These are phyloP conservation scores for Skeletonema costatum DNA, from an alignment of 108 stramenopile genomes.

Conservation along the genomic window DNA sequence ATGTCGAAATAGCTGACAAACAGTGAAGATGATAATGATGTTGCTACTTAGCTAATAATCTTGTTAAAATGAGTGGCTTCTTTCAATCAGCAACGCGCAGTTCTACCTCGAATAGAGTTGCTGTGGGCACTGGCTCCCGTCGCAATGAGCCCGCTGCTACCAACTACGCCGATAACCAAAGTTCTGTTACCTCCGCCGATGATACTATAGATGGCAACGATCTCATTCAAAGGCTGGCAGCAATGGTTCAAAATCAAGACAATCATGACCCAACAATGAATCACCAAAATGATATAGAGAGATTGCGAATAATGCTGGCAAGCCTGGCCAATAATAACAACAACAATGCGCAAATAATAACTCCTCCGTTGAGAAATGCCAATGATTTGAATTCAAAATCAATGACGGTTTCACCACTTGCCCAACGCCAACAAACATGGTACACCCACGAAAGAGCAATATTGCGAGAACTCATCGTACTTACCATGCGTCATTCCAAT, in stretches of 20 bases:
- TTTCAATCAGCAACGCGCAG: constrained; percentile 4
- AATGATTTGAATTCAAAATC: background rate
- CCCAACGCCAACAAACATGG: constrained; percentile 2
- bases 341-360: background rate
- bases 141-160: background rate
- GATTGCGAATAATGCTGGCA: constrained; percentile 15
- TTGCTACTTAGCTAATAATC: background rate
- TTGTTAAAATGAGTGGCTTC: background rate
- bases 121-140: background rate
- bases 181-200: background rate
- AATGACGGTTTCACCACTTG: background rate
- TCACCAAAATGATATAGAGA: background rate
- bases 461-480: constrained; percentile 36
- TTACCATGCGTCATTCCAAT: constrained; percentile 36
- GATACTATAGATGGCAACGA: constrained; percentile 1
- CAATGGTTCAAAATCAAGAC: background rate
- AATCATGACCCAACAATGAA: background rate
- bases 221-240: constrained; percentile 7
- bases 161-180: background rate
- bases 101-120: background rate
- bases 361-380: background rate
- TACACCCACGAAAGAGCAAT: constrained; percentile 28
- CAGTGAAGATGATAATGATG: no score
- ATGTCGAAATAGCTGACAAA: no score
- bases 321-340: constrained; percentile 1